phyloP scores from a whole-genome alignment of 2,329 filamentous ascomycete species.

The Thelonectria rubi region DNA sequence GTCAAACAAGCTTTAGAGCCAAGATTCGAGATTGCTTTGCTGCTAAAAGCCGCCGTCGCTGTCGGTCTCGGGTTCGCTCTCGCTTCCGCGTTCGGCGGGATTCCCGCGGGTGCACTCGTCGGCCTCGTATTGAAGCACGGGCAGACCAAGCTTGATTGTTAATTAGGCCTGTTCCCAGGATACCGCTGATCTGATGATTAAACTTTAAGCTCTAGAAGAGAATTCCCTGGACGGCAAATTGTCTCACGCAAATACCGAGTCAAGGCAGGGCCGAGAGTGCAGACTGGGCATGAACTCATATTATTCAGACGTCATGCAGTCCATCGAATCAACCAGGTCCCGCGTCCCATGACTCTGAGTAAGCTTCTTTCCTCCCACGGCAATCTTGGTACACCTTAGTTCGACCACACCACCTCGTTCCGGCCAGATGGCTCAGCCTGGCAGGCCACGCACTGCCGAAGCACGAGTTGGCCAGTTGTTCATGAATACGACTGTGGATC shows the following conservation, averaged over 20 bases:
- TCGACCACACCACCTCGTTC: neutral
- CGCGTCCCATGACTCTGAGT: neutral
- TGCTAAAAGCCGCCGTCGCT: neutral
- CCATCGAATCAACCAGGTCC: neutral
- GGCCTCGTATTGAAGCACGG: too few relatives aligned
- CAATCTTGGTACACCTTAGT: neutral
- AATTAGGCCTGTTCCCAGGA: too few relatives aligned
- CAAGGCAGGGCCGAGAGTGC: too few relatives aligned
- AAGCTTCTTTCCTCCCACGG: neutral
- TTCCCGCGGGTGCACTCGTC: too few relatives aligned
- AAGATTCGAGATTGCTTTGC: too few relatives aligned
- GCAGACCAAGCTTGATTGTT: too few relatives aligned
- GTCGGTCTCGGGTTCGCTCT: conserved; percentile 21
- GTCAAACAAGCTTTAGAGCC: neutral
- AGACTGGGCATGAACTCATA: too few relatives aligned
- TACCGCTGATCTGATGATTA: too few relatives aligned
- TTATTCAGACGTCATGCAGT: neutral
- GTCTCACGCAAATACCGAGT: too few relatives aligned
- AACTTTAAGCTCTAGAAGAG: too few relatives aligned
- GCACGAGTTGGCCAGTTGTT: neutral
- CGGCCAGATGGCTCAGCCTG: neutral
- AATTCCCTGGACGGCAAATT: too few relatives aligned
- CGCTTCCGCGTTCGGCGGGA: conserved; percentile 18
- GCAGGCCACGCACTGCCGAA: neutral
- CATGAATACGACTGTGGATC: neutral